These are phyloP conservation scores for Phytophthora boehmeriae DNA, from an alignment of 352 stramenopile genomes.

Conservation along the genomic window DNA sequence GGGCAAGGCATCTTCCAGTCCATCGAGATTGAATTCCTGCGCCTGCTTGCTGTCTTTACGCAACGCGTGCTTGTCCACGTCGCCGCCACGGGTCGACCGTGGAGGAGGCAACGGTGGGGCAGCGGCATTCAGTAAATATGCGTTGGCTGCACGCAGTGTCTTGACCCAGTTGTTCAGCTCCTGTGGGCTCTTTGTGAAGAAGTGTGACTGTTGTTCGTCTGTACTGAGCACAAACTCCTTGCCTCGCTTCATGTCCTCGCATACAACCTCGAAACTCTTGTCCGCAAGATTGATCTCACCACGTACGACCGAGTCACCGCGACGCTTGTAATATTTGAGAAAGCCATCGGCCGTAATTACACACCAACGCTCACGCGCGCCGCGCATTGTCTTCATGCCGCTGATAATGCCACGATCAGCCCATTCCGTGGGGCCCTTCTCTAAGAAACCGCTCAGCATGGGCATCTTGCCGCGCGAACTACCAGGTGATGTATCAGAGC, in stretches of 20 bases:
- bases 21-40: constrained; percentile 46
- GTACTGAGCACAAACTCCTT: constrained; percentile 86
- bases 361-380: constrained; percentile 85
- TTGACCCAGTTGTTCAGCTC: constrained; percentile 85
- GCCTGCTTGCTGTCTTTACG: constrained; percentile 35
- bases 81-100: constrained; percentile 27
- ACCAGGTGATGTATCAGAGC: constrained; percentile 19
- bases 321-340: constrained; percentile 89
- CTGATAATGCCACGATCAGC: constrained; percentile 75
- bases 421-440: constrained; percentile 89
- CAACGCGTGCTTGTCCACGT: constrained; percentile 29
- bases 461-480: constrained; percentile 60
- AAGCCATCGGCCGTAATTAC: constrained; percentile 72
- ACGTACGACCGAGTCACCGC: constrained; percentile 79
- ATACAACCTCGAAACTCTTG: constrained; percentile 82
- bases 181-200: constrained; percentile 76
- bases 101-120: constrained; percentile 32
- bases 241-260: constrained; percentile 71
- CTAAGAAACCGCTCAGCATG: constrained; percentile 76
- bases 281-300: constrained; percentile 84
- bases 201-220: constrained; percentile 86
- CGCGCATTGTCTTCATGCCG: constrained; percentile 89
- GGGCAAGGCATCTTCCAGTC: constrained; percentile 43
- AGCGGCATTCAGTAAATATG: constrained; percentile 59
- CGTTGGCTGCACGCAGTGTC: constrained; percentile 69